A percentile compares a stretch with the other conserved stretches of the same genome.
These are phyloP conservation scores for Botrytis elliptica DNA, from an alignment of 2,329 filamentous ascomycete genomes.

Conservation along the genomic window DNA sequence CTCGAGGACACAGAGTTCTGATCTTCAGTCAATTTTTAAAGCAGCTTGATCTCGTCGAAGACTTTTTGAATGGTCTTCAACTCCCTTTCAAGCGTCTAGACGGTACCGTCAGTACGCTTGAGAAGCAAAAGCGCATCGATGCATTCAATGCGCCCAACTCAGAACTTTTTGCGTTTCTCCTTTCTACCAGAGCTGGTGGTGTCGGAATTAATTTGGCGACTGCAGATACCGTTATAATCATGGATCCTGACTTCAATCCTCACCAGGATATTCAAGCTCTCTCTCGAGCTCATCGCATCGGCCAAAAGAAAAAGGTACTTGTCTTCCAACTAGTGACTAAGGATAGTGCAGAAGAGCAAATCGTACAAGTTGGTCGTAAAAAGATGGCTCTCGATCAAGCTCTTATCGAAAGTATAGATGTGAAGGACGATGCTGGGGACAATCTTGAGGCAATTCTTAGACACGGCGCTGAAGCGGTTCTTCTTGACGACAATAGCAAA, in stretches of 20 bases:
- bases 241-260: constrained; percentile 55
- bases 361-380: constrained; percentile 90
- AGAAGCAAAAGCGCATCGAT: constrained; percentile 94
- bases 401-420: constrained; percentile 87
- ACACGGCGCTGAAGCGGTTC: constrained; percentile 83
- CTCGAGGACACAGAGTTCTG: constrained; percentile 83
- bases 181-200: constrained; percentile 92
- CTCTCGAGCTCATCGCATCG: constrained; percentile 91
- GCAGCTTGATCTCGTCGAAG: constrained; percentile 86
- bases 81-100: constrained; percentile 79
- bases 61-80: constrained; percentile 77
- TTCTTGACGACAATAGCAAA: constrained; percentile 69
- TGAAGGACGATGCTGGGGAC: constrained; percentile 72
- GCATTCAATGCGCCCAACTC: constrained; percentile 86
- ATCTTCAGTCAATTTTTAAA: constrained; percentile 95
- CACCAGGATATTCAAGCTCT: constrained; percentile 97
- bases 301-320: constrained; percentile 91
- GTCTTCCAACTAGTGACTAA: constrained; percentile 95
- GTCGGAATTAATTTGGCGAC: constrained; percentile 97
- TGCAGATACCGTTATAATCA: constrained; percentile 95
- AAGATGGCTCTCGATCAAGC: constrained; percentile 97
- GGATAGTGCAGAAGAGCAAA: constrained; percentile 87
- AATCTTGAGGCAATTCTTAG: constrained; percentile 86
- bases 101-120: constrained; percentile 73
- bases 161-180: constrained; percentile 79